Evolutionary conservation across 2,329 filamentous ascomycete species (phyloP), one percentile per base, ranked within the genome.

Genomic region (Cercospora berteroae): DNA sequence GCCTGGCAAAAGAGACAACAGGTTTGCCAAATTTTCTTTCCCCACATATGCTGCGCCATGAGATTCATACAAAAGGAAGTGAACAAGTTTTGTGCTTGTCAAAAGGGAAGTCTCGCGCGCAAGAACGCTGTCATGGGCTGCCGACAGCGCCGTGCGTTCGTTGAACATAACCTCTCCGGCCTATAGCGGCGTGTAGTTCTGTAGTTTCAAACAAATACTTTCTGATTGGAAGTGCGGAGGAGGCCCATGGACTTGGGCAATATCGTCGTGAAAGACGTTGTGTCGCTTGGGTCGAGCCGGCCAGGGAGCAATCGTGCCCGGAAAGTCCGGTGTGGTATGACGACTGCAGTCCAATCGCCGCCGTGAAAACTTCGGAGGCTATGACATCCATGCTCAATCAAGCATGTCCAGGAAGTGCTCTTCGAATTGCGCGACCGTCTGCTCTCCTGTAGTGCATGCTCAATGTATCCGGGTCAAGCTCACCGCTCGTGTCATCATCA

Each of bases 401-500:
- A 18, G 44, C 52, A 31, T 71, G 67, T 16, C 66, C 68, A 16
- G 75, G 74, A 5, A 77, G 69, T 31, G 71, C 68, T 27, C 75
- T 70, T 29, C 70, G 68, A 48, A 76, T 73, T 20, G 80, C 63
- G 9, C 72, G 69, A 29, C 82, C 82, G 68, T 83, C 81, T 48
- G 82, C 82, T 42, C 82, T 78, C 50, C 81, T 78, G 70, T 84
- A 84, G 69, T 77, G 79, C 81, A 83, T 83, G 50, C 62, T 78
- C 60, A 70, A 48, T 18, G 69, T 65, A n/a, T 44, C 57, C 74
- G 77, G 78, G 74, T 58, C 77, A 71, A 69, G 66, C 27, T 72
- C 71, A 39, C 70, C 71, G n/a, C 68, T 66, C 4, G 63, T 64
- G 44, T 73, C 68, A 39, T 73, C 72, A 33, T 74, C 71, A 60